phyloP scores from a whole-genome alignment of 148 eudicot genomes.

The Rhododendron molle region DNA sequence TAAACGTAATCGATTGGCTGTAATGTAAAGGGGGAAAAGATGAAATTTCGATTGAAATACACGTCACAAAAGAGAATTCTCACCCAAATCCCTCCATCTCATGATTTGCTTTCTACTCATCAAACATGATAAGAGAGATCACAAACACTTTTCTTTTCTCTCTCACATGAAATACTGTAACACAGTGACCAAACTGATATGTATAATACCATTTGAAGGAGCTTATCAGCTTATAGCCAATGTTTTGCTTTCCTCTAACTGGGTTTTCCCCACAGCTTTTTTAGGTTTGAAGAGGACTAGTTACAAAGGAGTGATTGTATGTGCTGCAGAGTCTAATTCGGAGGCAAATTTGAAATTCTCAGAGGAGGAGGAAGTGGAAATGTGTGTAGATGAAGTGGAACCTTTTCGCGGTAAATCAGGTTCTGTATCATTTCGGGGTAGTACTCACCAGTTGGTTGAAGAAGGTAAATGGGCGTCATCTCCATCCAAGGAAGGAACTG shows the following conservation, averaged over 20 bases:
- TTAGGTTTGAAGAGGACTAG: slow-evolving; percentile 22
- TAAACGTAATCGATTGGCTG: background rate
- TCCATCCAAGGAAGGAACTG: slow-evolving; percentile 47
- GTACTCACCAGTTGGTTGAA: slow-evolving; percentile 65
- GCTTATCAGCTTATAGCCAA: background rate
- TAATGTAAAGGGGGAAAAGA: background rate
- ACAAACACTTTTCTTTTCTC: background rate
- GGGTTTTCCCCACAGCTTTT: slow-evolving; percentile 19
- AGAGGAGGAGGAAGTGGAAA: slow-evolving; percentile 4
- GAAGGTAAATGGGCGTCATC: slow-evolving; percentile 49
- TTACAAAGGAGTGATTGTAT: slow-evolving; percentile 18
- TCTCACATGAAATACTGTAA: background rate
- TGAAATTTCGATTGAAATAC: background rate
- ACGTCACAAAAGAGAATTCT: background rate
- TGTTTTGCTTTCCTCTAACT: slow-evolving; percentile 19
- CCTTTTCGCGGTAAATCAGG: slow-evolving; percentile 82
- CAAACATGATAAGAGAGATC: background rate
- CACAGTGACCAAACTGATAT: background rate
- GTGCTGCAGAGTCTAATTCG: slow-evolving; percentile 20
- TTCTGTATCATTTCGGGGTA: slow-evolving; percentile 63
- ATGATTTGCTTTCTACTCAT: background rate
- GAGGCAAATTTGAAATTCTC: slow-evolving; percentile 14
- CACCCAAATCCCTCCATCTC: background rate
- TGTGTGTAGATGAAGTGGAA: slow-evolving; percentile 32
- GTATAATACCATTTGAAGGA: background rate